Evolutionary conservation across 495 filamentous ascomycete genomes (phyloP), one percentile per base, ranked within the genome.

Genomic region (Corynascus novoguineensis): DNA sequence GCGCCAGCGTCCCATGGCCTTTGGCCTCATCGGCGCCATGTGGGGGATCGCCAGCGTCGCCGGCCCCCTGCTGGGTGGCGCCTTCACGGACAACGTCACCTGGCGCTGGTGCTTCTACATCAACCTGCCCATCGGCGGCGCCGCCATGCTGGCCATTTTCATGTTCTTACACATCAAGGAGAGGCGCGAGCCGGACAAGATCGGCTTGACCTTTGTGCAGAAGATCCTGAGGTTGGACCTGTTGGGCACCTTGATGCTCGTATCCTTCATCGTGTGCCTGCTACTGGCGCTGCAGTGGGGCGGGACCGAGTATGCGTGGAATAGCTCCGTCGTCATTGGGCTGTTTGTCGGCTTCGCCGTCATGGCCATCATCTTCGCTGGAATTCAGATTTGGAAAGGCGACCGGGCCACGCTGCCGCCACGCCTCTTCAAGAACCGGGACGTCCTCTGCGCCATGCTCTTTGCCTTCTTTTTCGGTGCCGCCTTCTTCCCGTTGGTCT

Each of bases 1-100:
- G 5, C 69, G 74, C 6, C 78, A 85, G 55, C 74, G 90, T 28
- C 88, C 90, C 0, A 75, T 84, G 29, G 90, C 84, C 53, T 88
- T 86, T 44, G 87, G 89, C 4, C 60, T 92, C n/a, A 80, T 96
- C 55, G 87, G 87, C 8, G 84, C 78, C 45, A 92, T 93, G 83
- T 95, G 85, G 73, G 90, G 89, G 4, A 80, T 96, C 58, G 87
- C 90, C 0, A 68, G 64, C 15, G 71, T 76, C 21, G 68, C 67
- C 0, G 73, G 71, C 0, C 72, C 69, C 21, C 38, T 76, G n/a
- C 59, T 81, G 14, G 78, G 78, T 1, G 78, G 78, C 19, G 76
- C 69, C 0, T 78, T 81, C 45, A 79, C 77, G 15, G 66, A 74
- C 31, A 55, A 68, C 7, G 64, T 75, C 0, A 74, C 73, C 10